Conservation (phyloP, 2,329 filamentous ascomycete species). For the Aspergillus carbonarius region DNA sequence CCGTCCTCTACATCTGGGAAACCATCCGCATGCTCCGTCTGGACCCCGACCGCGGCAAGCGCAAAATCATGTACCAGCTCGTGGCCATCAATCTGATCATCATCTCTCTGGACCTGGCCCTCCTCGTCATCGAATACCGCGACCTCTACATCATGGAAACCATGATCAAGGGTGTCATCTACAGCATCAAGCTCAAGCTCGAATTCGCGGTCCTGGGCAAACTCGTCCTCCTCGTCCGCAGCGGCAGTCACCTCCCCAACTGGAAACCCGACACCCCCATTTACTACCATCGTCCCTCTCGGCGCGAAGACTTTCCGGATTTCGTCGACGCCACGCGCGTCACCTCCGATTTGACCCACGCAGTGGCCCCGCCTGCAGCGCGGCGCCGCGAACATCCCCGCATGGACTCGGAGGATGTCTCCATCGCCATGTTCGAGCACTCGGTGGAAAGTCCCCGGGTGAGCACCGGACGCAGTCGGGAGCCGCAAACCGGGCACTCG, state of each 20-base stretch:
- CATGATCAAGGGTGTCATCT: conserved; percentile 48
- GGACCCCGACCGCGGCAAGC: conserved; percentile 43
- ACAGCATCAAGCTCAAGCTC: conserved; percentile 52
- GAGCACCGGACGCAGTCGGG: background rate
- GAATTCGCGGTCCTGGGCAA: conserved; percentile 51
- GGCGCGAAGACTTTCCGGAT: conserved; percentile 36
- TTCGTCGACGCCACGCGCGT: conserved; percentile 48
- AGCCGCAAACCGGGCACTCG: conserved; percentile 20
- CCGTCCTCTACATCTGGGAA: conserved; percentile 55
- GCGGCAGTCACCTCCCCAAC: conserved; percentile 22
- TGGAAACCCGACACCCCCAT: conserved; percentile 39
- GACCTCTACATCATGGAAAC: conserved; percentile 49
- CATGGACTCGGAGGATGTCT: conserved; percentile 39
- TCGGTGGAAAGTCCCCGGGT: conserved; percentile 1
- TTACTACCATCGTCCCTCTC: conserved; percentile 3
- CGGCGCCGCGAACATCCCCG: conserved; percentile 27
- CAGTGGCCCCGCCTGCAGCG: conserved; percentile 21
- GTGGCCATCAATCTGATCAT: conserved; percentile 51
- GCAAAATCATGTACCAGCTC: conserved; percentile 51
- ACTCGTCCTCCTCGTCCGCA: conserved; percentile 43
- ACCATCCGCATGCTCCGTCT: conserved; percentile 52
- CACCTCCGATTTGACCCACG: conserved; percentile 44
- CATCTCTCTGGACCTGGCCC: conserved; percentile 46
- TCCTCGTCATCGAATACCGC: conserved; percentile 46
- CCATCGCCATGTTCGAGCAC: conserved; percentile 42